Base-by-base conservation (phyloP, 257 asterid species). In the Osmanthus fragrans region DNA sequence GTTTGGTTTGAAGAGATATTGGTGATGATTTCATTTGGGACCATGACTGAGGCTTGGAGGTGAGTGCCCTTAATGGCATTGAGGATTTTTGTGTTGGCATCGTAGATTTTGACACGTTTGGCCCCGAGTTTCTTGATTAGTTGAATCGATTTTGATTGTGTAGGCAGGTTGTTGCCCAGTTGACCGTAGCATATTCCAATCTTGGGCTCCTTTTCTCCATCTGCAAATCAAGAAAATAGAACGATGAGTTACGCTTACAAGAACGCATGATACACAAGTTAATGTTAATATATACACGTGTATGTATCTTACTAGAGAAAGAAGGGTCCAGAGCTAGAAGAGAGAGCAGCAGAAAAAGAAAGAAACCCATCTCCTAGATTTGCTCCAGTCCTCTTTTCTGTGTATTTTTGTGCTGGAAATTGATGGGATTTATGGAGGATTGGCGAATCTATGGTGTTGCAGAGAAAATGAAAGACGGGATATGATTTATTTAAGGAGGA, bases 131-230 rank as follows among this genome's bases (percentile, higher is more conserved):
- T 81, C 19, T 84, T 80, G 85, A 91, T 86, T 77, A 95, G 89
- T 13, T 87, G 32, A 4, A 88, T 78, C 16, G 99, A 90, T 36
- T 82, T 66, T 7, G 84, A 25, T 21, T 96, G 96, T 16, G 82
- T 10, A 19, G 92, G 94, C 47, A 95, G 94, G 54, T 95, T 86
- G 90, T 93, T 88, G 18, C 98, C 99, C n/a, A 95, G 92, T 54
- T 91, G 92, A 68, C 98, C 99, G 74, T 95, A 91, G 87, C 98
- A 93, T 80, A 95, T 83, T 13, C 99, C 99, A 1, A 95, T 80
- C 30, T 78, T 88, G 30, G 90, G 78, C 5, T 88, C 65, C 77
- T 84, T 74, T 27, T 64, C 91, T 70, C 85, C 97, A 79, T 83
- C 97, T 92, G 91, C 19, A 63, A 63, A 63, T 25, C 36, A 58